Evolutionary conservation across 2,329 filamentous ascomycete genomes (phyloP), one percentile per base, ranked within the genome.

Genomic region (Sphaerostilbella broomeana): DNA sequence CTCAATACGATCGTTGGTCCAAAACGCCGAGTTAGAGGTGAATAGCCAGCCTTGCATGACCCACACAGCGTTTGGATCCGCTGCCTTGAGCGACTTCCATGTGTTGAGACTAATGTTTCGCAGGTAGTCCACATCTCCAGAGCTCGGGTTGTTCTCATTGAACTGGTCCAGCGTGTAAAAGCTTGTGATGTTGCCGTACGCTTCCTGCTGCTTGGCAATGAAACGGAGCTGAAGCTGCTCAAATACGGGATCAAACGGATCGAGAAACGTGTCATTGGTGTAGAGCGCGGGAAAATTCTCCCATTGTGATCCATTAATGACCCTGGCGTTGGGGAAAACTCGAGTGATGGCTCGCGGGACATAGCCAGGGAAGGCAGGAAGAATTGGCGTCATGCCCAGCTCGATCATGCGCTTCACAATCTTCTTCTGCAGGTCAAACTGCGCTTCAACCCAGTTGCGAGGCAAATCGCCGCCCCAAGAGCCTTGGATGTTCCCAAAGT

Each of bases 31-130:
- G 26, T 61, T 65, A 3, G 60, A 60, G 17, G 60, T 67, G 51
- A 74, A 76, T 1, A 75, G 57, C 59, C 68, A 72, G 12, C 68
- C 64, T 47, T 75, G 70, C 47, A 76, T 66, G 45, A 74, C 52
- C 72, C 71, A 75, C 3, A 71, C 54, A 2, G 71, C 69, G 12
- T 63, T 53, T 0, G 69, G 58, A 41, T 73, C 67, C 1, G 64
- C 69, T 3, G 59, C 51, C 46, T 73, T 73, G 22, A 75, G 59
- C 31, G 63, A 65, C 29, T 63, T 50, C 59, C 65, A 69, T 1
- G 69, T 73, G 37, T 59, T 62, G 15, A 51, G 34, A 17, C 38
- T 42, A 38, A 72, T 54, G 25, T 65, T 67, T 10, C 48, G 53
- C 9, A 73, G 54, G 43, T 70, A 70, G 20, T 52, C 57, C 2